Evolutionary conservation across 1,139 yeast species (phyloP).

Genomic region (Geotrichum fermentans): DNA sequence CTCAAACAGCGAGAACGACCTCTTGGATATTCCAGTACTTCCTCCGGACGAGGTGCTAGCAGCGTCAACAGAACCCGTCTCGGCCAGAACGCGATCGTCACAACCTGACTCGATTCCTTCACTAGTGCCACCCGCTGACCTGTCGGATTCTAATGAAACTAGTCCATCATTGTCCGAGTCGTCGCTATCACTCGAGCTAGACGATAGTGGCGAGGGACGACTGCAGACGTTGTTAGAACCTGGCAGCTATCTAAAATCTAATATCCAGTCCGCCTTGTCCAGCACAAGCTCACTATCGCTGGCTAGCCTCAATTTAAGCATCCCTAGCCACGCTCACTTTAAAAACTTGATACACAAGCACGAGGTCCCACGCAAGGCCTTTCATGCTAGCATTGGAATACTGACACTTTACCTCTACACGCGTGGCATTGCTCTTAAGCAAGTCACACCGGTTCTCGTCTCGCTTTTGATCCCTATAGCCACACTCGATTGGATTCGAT

Average conservation of each 20-base stretch:
- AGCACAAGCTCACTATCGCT: no score
- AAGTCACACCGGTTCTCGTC: constrained; percentile 51
- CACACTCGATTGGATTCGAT: constrained; percentile 63
- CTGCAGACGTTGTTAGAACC: neutral
- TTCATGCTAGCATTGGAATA: constrained; percentile 86
- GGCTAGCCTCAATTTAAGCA: constrained; percentile 8
- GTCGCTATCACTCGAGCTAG: no score
- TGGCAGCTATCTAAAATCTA: neutral
- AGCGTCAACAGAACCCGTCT: no score
- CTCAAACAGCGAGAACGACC: no score
- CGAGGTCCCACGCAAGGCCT: constrained; percentile 79
- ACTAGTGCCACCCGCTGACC: no score
- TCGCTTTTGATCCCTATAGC: constrained; percentile 53
- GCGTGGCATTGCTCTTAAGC: constrained; percentile 50
- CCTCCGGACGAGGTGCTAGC: no score
- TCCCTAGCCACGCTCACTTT: constrained; percentile 40
- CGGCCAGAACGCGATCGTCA: no score
- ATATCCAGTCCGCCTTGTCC: constrained; percentile 5
- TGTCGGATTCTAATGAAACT: no score
- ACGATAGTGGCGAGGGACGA: no score
- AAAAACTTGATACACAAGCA: constrained; percentile 62
- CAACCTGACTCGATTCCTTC: no score
- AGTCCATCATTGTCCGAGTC: no score
- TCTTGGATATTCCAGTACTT: no score
- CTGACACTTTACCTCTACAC: constrained; percentile 70